Base-by-base conservation (phyloP, 2,329 filamentous ascomycete genomes). In the Colletotrichum liaoningense region DNA sequence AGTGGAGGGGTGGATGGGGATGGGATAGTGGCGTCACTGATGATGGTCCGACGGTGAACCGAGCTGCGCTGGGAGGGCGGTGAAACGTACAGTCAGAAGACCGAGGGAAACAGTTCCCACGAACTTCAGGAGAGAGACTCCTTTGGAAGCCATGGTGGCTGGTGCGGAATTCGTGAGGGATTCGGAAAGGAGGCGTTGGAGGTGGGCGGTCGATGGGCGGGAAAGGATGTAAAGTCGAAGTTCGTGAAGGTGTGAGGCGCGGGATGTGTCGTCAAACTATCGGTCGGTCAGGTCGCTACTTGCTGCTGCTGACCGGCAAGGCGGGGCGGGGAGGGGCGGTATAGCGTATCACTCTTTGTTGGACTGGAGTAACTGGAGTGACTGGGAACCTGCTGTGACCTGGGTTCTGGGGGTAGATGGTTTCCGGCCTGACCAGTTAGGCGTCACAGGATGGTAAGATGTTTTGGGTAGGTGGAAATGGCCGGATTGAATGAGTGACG, bases 91-190 rank as follows among this genome's bases (percentile, higher is more conserved):
- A 73, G 95, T 98, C 82, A 97, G 85, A 70, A 98, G 89, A 75
- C 96, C 96, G 71, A 98, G 89, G 78, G 93, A 96, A 77, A 97
- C 90, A 64, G 95, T 97, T 80, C 96, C 96, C 77, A 98, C 93
- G 82, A 98, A 98, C 86, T 98, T 98, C 86, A 94, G 91, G 82
- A 93, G 85, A 69, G 94, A 92, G 80, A 98, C 88, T 80, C 91
- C 91, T 79, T 88, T 91, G 78, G 89, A 90, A 78, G 90, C 88
- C 90, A 95, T 93, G 83, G 81, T 77, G 74, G 71, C 73, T 66
- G 71, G 69, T 28, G 62, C 35, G 64, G 28, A 55, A 55, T 67
- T 65, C 35, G 35, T 28, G 49, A 46, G 28, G 22, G 8, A 3
- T 42, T 30, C 30, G 9, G 64, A n/a, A 49, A 54, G 28, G 22